Evolutionary conservation across 2,329 filamentous ascomycete genomes (phyloP).

Genomic region (Neofusicoccum kwambonambiense): DNA sequence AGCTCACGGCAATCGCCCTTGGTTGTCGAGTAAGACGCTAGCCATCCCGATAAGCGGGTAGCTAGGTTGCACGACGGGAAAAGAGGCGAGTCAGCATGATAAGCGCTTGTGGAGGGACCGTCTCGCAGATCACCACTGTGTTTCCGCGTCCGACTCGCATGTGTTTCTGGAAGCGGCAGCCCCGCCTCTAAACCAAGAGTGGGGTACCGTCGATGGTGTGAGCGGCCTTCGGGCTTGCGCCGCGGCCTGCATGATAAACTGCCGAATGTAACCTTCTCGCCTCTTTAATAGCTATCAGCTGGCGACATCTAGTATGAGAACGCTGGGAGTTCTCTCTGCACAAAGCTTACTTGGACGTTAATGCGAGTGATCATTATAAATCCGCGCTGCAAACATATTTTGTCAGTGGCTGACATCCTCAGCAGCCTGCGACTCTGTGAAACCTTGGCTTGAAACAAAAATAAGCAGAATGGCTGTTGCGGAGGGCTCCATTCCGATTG

Average conservation of each 20-base stretch:
- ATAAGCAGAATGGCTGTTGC: background rate
- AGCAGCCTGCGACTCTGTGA: background rate
- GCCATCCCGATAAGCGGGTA: constrained; percentile 8
- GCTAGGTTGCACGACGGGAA: background rate
- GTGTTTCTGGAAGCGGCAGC: background rate
- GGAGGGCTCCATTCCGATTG: constrained; percentile 34
- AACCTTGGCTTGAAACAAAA: background rate
- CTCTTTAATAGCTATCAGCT: constrained; percentile 2
- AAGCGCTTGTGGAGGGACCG: constrained; percentile 3
- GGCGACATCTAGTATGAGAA: background rate
- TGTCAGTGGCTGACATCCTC: background rate
- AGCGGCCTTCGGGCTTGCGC: background rate
- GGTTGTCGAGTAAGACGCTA: background rate
- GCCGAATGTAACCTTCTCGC: constrained; percentile 5
- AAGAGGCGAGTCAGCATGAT: constrained; percentile 8
- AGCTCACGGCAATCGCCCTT: background rate
- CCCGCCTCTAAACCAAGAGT: constrained; percentile 13
- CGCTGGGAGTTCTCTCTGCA: background rate
- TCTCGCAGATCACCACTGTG: background rate
- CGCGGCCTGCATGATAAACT: background rate
- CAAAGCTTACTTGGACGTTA: background rate
- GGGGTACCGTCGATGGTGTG: constrained; percentile 2
- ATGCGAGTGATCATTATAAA: background rate
- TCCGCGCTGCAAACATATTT: background rate
- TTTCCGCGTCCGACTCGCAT: background rate